Evolutionary conservation across 352 stramenopile genomes (phyloP).

Genomic region (Phytopythium delawarense): DNA sequence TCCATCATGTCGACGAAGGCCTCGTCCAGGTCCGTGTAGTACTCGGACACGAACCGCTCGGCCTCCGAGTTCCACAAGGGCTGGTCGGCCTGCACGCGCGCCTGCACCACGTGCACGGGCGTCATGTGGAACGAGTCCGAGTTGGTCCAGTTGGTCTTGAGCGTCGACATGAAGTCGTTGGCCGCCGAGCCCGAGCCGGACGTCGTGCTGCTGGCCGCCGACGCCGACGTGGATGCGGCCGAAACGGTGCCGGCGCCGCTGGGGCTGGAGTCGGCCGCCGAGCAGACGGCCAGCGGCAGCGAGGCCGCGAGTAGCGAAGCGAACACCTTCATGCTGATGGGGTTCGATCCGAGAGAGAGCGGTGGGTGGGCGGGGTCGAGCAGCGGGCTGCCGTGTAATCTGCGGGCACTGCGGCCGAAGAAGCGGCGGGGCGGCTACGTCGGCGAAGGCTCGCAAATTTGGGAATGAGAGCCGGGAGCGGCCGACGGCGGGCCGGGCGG

Average conservation of each 20-base stretch:
- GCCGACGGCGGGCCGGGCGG: neutral
- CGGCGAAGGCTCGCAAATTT: slow-evolving; percentile 3
- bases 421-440: neutral
- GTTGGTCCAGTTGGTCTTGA: slow-evolving; percentile 14
- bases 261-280: slow-evolving; percentile 14
- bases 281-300: neutral
- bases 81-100: slow-evolving; percentile 62
- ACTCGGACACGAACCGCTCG: slow-evolving; percentile 59
- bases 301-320: slow-evolving; percentile 15
- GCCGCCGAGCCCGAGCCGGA: slow-evolving; percentile 20
- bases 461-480: neutral
- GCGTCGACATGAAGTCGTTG: slow-evolving; percentile 36
- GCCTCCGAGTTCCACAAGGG: slow-evolving; percentile 49
- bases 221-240: slow-evolving; percentile 8
- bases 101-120: slow-evolving; percentile 66
- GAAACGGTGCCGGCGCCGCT: slow-evolving; percentile 24
- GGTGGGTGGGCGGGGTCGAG: neutral
- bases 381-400: slow-evolving; percentile 1
- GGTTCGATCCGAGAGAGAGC: neutral
- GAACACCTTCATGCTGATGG: slow-evolving; percentile 24
- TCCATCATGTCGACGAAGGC: slow-evolving; percentile 63
- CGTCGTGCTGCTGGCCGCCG: slow-evolving; percentile 10
- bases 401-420: neutral
- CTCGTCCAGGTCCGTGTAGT: slow-evolving; percentile 42
- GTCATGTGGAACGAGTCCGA: slow-evolving; percentile 62